Base-by-base conservation (phyloP, 208 protist genomes). In the Giardia duodenalis region DNA sequence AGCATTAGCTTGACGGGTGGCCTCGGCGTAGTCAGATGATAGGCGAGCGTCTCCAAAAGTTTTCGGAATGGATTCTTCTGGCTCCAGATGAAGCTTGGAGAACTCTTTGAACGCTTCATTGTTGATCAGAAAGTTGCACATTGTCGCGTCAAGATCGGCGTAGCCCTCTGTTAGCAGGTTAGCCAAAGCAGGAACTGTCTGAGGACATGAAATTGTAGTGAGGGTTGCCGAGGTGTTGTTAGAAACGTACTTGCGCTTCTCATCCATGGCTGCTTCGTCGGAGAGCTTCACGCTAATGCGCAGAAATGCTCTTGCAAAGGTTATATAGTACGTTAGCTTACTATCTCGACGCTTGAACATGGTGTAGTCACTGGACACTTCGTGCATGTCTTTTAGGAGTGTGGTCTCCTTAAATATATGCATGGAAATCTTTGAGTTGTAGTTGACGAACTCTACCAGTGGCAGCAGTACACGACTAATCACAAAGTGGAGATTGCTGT, bases 11-110 rank as follows among this genome's bases (percentile, higher is more conserved):
- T 91, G 88, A 48, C 47, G 44, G 44, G 44, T 91, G 44, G 4
- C 10, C 10, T 2, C 44, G 2, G 1, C 1, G 88, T 91, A 91
- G 2, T 91, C 88, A 19, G 88, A 22, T 1, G 88, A 4, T 0
- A 91, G 88, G n/a, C 88, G n/a, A n/a, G 88, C 88, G 88, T 91
- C 88, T 1, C 88, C 88, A 45, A 91, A 91, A 30, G 88, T 91
- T n/a, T 91, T 91, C 2, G 88, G 88, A 22, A 91, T 91, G 2
- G 44, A n/a, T 30, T 91, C 88, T n/a, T 91, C 88, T 2, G 1
- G 44, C 44, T 91, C 88, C 2, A 91, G n/a, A 47, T 45, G 45
- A 10, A 2, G n/a, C 2, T 1, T 19, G 10, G 43, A 47, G 88
- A 91, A 91, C 4, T 2, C 4, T 2, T 47, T 91, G 88, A 91